Conservation (phyloP, 2,329 filamentous ascomycete species). For the Penicillium nordicum region DNA sequence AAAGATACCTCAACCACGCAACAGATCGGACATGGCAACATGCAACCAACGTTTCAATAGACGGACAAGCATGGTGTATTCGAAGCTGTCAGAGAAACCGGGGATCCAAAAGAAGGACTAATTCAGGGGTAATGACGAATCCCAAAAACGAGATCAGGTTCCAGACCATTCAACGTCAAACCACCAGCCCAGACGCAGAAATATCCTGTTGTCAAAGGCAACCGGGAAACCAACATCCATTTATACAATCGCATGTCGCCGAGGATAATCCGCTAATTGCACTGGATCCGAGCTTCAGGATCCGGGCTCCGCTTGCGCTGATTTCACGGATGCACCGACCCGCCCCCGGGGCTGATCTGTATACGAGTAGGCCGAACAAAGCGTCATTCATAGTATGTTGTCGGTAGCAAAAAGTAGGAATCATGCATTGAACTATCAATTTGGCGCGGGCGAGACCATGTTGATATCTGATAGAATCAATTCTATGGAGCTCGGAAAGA, state of each 20-base stretch:
- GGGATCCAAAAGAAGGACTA: conserved; percentile 1
- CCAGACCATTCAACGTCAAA: background rate
- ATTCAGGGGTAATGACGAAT: conserved; percentile 12
- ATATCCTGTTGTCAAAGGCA: conserved; percentile 12
- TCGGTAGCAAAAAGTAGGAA: background rate
- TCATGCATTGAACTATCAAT: conserved; percentile 2
- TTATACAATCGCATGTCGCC: conserved; percentile 2
- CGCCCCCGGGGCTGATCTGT: background rate
- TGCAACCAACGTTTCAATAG: background rate
- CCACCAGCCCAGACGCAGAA: background rate
- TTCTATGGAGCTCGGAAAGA: background rate
- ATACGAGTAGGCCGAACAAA: background rate
- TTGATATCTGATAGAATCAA: background rate
- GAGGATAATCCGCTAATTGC: conserved; percentile 3
- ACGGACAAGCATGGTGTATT: background rate
- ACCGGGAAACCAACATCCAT: conserved; percentile 6
- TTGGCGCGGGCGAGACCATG: background rate
- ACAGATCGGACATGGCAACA: background rate
- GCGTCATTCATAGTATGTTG: background rate
- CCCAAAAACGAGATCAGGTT: conserved; percentile 7
- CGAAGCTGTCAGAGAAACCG: conserved; percentile 4
- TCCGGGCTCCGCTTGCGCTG: conserved; percentile 2
- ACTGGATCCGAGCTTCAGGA: conserved; percentile 4
- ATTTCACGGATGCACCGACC: background rate
- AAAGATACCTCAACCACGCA: background rate